Evolutionary conservation across 768 basidiomycete genomes (phyloP).

Genomic region (Psilocybe sp.): DNA sequence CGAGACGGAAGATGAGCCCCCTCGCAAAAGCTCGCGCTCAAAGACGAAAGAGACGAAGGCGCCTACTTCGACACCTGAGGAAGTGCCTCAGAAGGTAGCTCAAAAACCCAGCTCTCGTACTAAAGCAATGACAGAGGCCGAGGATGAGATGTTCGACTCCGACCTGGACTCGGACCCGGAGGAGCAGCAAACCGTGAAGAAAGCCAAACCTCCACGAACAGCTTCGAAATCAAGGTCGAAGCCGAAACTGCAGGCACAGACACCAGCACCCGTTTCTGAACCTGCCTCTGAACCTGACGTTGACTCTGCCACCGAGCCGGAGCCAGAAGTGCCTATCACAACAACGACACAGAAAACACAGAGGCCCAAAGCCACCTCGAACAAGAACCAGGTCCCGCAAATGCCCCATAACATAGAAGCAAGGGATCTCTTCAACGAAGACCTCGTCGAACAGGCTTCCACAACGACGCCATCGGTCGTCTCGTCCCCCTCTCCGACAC

Average conservation of each 20-base stretch:
- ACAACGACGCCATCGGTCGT: conserved; percentile 9
- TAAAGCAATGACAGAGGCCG: conserved; percentile 17
- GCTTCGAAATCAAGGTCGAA: conserved; percentile 9
- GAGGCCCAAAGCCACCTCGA: neutral
- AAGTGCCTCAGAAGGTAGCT: conserved; percentile 13
- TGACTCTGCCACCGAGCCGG: neutral
- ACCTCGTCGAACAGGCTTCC: conserved; percentile 15
- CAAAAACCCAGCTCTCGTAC: conserved; percentile 14
- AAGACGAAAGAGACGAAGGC: conserved; percentile 19
- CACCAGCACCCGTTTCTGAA: conserved; percentile 1
- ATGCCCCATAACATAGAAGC: conserved; percentile 8
- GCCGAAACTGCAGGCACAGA: neutral
- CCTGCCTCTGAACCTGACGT: neutral
- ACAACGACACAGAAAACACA: conserved; percentile 5
- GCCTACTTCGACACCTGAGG: conserved; percentile 10
- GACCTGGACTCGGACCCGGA: conserved; percentile 6
- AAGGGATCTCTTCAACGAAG: conserved; percentile 17
- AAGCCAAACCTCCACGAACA: conserved; percentile 3
- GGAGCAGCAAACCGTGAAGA: conserved; percentile 6
- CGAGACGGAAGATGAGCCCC: neutral
- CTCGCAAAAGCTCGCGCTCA: conserved; percentile 19
- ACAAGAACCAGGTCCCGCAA: neutral
- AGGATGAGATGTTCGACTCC: conserved; percentile 15
- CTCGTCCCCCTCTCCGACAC: neutral
- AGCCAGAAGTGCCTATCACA: conserved; percentile 11